phyloP scores from a whole-genome alignment of 257 asterid genomes.

The Gardenia jasminoides region DNA sequence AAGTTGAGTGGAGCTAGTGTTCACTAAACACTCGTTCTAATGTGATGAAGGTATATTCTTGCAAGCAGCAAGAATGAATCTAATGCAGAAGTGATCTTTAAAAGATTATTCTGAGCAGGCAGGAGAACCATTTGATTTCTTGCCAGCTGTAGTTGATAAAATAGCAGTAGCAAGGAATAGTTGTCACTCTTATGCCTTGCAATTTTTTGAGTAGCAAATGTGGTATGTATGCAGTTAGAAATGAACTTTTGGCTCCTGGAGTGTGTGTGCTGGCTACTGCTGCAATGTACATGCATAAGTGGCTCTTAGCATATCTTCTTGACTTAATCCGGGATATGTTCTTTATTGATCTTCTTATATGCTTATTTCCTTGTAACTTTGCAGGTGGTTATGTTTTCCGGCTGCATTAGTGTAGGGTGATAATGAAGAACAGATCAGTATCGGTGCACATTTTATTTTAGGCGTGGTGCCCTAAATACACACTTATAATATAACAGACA shows the following conservation, averaged over 20 bases:
- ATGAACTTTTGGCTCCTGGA: not conserved
- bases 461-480: not conserved
- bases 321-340: not conserved
- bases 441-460: not conserved
- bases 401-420: not conserved
- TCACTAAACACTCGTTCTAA: not conserved
- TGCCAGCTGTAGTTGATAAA: not conserved
- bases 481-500: not conserved
- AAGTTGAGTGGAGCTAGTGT: not conserved
- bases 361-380: not conserved
- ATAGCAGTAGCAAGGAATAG: not conserved
- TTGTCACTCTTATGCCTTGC: not conserved
- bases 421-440: not conserved
- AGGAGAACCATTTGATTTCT: not conserved
- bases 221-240: not conserved
- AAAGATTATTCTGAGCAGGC: not conserved
- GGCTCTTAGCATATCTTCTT: not conserved
- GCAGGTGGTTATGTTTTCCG: slow-evolving; percentile 12
- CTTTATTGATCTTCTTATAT: not conserved
- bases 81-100: too few species aligned
- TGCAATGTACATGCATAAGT: not conserved
- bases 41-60: not conserved
- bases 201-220: not conserved
- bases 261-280: not conserved
- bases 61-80: not conserved